Evolutionary conservation across 129 eudicot genomes (phyloP).

Genomic region (Arctium lappa): DNA sequence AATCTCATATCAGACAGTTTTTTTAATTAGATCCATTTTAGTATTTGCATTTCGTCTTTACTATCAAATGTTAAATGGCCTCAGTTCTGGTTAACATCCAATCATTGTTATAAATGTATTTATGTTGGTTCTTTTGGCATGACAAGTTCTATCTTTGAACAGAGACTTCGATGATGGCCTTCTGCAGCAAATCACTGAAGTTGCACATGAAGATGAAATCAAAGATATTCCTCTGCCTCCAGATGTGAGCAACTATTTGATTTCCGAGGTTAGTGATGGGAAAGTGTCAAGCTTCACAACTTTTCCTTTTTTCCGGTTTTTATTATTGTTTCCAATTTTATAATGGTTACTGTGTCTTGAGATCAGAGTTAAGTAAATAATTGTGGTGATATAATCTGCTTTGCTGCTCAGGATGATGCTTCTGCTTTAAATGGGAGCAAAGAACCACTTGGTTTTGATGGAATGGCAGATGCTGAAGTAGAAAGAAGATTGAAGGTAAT

Average conservation of each 20-base stretch:
- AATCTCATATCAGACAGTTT: background rate
- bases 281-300: background rate
- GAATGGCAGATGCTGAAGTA: slow-evolving; percentile 88
- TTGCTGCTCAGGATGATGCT: slow-evolving; percentile 59
- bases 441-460: slow-evolving; percentile 80
- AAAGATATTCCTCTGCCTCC: slow-evolving; percentile 72
- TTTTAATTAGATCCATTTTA: background rate
- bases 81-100: slow-evolving; percentile 6
- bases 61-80: background rate
- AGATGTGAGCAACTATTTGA: slow-evolving; percentile 93
- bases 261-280: slow-evolving; percentile 67
- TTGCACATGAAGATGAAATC: slow-evolving; percentile 75
- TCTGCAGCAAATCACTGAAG: slow-evolving; percentile 59
- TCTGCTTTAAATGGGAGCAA: slow-evolving; percentile 56
- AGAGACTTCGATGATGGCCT: slow-evolving; percentile 92
- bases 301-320: background rate
- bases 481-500: slow-evolving; percentile 88
- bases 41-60: background rate
- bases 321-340: background rate
- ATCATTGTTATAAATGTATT: background rate
- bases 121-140: slow-evolving; percentile 17
- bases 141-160: slow-evolving; percentile 30
- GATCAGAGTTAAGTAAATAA: background rate
- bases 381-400: background rate
- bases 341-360: background rate